phyloP scores from a whole-genome alignment of 2,329 filamentous ascomycete species.

The Huntiella moniliformis region DNA sequence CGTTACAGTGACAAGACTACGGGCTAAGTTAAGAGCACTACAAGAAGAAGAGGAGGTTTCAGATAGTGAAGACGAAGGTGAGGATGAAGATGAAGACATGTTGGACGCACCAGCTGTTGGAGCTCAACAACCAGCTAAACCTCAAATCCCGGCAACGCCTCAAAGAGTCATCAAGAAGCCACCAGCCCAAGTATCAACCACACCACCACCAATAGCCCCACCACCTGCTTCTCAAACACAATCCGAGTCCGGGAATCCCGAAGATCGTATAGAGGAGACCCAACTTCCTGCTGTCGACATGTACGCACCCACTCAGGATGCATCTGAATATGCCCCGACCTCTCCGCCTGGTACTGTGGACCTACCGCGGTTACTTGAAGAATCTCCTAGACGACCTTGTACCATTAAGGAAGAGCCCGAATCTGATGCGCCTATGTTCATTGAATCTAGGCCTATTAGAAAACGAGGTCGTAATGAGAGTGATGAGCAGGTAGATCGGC shows the following conservation, averaged over 20 bases:
- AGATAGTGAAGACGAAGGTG: no score
- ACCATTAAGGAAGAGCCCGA: slow-evolving; percentile 29
- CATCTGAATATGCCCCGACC: background rate
- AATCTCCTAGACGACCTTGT: background rate
- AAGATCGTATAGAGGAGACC: slow-evolving; percentile 9
- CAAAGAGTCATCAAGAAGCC: no score
- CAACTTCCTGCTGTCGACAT: slow-evolving; percentile 3
- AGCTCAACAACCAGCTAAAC: no score
- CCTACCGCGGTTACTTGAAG: background rate
- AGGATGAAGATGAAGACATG: no score
- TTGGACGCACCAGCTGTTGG: no score
- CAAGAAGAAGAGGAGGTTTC: no score
- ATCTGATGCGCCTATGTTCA: slow-evolving; percentile 5
- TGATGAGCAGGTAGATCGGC: background rate
- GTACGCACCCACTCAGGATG: background rate
- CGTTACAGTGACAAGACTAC: no score
- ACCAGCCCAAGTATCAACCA: no score
- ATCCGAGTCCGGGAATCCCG: background rate
- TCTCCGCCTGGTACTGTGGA: background rate
- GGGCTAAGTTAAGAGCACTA: no score
- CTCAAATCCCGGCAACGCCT: no score
- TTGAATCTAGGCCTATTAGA: slow-evolving; percentile 4
- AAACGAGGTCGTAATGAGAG: slow-evolving; percentile 5
- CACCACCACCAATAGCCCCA: no score
- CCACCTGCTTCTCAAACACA: no score